Base-by-base conservation (phyloP, 257 asterid genomes). In the Solanum piurae region DNA sequence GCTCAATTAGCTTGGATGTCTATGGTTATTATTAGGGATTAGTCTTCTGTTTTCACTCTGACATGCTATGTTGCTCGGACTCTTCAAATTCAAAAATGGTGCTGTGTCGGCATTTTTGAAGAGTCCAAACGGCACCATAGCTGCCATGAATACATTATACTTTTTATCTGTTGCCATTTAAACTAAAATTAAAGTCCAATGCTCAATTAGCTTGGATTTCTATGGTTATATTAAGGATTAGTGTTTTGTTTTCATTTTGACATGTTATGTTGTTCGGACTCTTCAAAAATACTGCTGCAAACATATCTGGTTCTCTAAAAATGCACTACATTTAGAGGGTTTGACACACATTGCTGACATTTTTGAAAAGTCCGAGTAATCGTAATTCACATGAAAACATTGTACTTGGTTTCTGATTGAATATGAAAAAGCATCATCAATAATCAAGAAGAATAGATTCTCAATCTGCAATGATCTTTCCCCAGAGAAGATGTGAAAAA, bases 241-340 rank as follows among this genome's bases (percentile, higher is more conserved):
- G 49, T 74, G 10, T 20, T 5, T 36, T 74, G 29, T 21, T 74
- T 73, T 73, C 5, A 5, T 7, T 36, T 13, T 74, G 31, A 74
- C 52, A 37, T 74, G 27, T 5, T 72, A 31, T 71, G 40, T 33
- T 72, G 25, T 4, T 71, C 4, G 2, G 14, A 20, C 44, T 33
- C 44, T 72, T 20, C 4, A 33, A 72, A 72, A 18, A 72, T 20
- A 1, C 0, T 18, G 27, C 7, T 72, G 7, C 0, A 18, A 4
- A 0, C 0, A 3, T 72, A 33, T 2, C 2, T 9, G 34, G 9
- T 29, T 9, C 12, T 31, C 3, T 9, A 2, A 33, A 72, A 33
- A 3, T 33, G 44, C 3, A 27, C 75, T 27, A 29, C 5, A 29
- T 25, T 29, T 68, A 68, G 75, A 29, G 11, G 58, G 20, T 42